Base-by-base conservation (phyloP, 73 alveolate genomes). In the Loxodes magnus region DNA sequence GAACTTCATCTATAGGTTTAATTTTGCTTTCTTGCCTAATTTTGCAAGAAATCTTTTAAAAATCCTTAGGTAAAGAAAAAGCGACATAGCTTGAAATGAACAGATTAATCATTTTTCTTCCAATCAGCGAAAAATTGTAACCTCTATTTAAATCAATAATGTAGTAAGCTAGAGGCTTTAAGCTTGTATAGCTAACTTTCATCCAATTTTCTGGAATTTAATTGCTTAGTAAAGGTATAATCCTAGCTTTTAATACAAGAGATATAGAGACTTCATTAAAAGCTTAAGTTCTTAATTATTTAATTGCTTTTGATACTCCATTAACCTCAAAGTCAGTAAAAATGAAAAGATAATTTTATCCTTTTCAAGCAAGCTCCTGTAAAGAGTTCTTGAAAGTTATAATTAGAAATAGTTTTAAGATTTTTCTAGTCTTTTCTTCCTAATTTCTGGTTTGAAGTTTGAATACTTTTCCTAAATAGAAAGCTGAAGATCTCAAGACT, bases 271-370 rank as follows among this genome's bases (percentile, higher is more conserved):
- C 89, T 62, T 94, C 73, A 96, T 79, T 66, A 96, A 80, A 86
- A 93, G 94, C 62, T 99, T 84, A 68, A 88, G 90, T 35, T 90
- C 96, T 4, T 87, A 87, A 20, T 63, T 64, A 39, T 84, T 88
- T 19, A 84, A 77, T 58, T 56, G 80, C 52, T 53, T 90, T 39
- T 43, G 53, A 68, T 67, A 86, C 64, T 61, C 92, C 90, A 74
- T 71, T 56, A 93, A 73, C 34, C 91, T 92, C 76, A 71, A 42
- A 26, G 95, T 89, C 38, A 96, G 76, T 17, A 93, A 77, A 79
- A 94, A 89, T 41, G 99, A 92, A 73, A 96, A 96, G 22, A 96
- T 87, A 23, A 95, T 84, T 71, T 94, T 92, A 81, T 96, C 98
- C 67, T 92, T 86, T 59, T 96, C 99, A 61, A 94, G 92, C 54